These are phyloP conservation scores for Penicillium lagena DNA, from an alignment of 495 filamentous ascomycete species.

Conservation along the genomic window DNA sequence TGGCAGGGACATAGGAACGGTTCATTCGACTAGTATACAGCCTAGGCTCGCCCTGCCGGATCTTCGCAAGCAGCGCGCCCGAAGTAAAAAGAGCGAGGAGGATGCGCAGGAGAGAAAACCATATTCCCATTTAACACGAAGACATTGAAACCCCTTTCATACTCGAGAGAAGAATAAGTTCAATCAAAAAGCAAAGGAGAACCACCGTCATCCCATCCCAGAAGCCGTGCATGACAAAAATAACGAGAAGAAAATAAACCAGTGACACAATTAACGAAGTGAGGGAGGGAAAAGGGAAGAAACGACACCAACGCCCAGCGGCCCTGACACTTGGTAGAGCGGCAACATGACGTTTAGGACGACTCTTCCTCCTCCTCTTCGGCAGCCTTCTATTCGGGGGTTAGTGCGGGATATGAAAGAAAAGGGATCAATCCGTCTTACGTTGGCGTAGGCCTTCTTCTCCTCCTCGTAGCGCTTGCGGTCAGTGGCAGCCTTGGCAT, in stretches of 20 bases:
- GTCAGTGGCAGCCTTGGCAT: conserved; percentile 89
- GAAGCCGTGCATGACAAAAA: conserved; percentile 26
- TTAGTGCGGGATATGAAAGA: conserved; percentile 8
- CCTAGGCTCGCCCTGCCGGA: background rate
- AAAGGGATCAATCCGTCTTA: conserved; percentile 34
- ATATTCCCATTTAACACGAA: conserved; percentile 25
- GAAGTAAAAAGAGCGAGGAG: no score
- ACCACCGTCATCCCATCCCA: conserved; percentile 39
- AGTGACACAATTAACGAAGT: conserved; percentile 25
- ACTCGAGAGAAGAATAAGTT: background rate
- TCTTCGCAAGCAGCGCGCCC: no score
- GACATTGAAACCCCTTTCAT: conserved; percentile 25
- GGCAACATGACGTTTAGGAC: conserved; percentile 25
- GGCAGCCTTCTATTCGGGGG: conserved; percentile 25
- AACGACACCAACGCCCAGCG: conserved; percentile 31
- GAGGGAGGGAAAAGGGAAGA: background rate
- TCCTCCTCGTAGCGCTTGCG: conserved; percentile 99
- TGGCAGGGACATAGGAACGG: conserved; percentile 4
- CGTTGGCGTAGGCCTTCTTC: conserved; percentile 80
- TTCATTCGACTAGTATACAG: conserved; percentile 23
- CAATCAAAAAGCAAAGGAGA: conserved; percentile 31
- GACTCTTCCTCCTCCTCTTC: conserved; percentile 51
- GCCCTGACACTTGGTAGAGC: conserved; percentile 17
- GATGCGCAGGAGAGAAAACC: no score
- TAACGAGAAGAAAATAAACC: conserved; percentile 23